Percentiles rank a stretch among this genome's conserved stretches.
These are phyloP conservation scores for Penicillium sp. DNA, from an alignment of 2,329 filamentous ascomycete genomes.

Conservation along the genomic window DNA sequence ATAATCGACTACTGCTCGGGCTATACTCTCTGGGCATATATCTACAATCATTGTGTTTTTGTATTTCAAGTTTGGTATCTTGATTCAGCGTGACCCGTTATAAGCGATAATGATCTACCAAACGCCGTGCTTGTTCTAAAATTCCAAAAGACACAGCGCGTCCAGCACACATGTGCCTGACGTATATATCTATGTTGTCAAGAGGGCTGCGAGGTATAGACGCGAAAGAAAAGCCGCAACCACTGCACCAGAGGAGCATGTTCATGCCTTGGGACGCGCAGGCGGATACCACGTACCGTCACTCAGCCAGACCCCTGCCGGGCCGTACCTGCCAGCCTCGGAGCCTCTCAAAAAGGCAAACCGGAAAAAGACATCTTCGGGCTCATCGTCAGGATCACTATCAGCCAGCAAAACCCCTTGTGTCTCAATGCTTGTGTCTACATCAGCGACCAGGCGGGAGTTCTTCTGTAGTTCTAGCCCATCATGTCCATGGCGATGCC, in stretches of 20 bases:
- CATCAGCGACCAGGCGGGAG: slow-evolving; percentile 24
- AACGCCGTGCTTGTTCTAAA: slow-evolving; percentile 5
- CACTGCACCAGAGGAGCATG: neutral
- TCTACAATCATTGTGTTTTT: neutral
- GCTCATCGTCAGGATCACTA: slow-evolving; percentile 29
- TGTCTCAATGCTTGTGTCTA: slow-evolving; percentile 12
- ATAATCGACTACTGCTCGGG: too few species aligned
- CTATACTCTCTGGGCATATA: too few species aligned
- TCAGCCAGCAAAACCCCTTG: slow-evolving; percentile 14
- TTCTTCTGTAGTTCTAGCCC: slow-evolving; percentile 36
- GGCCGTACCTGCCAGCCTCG: slow-evolving; percentile 39
- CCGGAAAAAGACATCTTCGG: slow-evolving; percentile 46
- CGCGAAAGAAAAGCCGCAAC: neutral
- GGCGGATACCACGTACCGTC: slow-evolving; percentile 38
- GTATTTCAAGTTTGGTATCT: too few species aligned
- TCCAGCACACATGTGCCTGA: slow-evolving; percentile 19
- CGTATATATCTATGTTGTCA: slow-evolving; percentile 16
- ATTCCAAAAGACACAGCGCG: slow-evolving; percentile 15
- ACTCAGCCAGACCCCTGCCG: slow-evolving; percentile 39
- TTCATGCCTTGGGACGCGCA: slow-evolving; percentile 25
- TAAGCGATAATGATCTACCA: slow-evolving; percentile 7
- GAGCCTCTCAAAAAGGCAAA: slow-evolving; percentile 46
- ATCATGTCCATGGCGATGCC: slow-evolving; percentile 44
- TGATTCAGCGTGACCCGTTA: slow-evolving; percentile 11
- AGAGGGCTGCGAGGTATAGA: neutral